Conservation (phyloP, 345 rosid species). For the Lepidium aucheri region DNA sequence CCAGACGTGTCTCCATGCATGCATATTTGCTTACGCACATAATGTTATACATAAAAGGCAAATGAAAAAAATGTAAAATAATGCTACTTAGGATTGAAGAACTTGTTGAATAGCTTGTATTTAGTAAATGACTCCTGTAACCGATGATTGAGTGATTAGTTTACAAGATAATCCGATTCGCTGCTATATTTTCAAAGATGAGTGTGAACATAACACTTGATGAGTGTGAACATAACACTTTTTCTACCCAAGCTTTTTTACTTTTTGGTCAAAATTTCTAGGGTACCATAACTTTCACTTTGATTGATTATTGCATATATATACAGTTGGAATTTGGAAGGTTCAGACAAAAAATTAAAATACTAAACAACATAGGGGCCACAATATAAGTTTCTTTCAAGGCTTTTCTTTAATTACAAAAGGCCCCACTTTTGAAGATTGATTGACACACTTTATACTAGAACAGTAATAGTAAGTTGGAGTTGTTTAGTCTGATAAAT, state of each 20-base stretch:
- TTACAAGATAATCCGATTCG: not conserved
- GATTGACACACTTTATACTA: too few relatives aligned
- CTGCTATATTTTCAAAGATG: too few relatives aligned
- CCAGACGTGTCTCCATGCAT: conserved; percentile 20
- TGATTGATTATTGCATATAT: not conserved
- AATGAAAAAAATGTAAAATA: too few relatives aligned
- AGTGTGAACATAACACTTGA: not conserved
- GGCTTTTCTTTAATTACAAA: not conserved
- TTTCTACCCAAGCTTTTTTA: not conserved
- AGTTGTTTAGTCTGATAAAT: too few relatives aligned
- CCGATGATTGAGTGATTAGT: too few relatives aligned
- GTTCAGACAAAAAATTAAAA: not conserved
- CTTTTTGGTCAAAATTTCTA: too few relatives aligned
- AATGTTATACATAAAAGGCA: too few relatives aligned
- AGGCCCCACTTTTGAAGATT: not conserved
- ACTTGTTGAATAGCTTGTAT: too few relatives aligned
- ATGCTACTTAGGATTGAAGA: too few relatives aligned
- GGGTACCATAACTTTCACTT: not conserved
- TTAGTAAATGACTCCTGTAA: too few relatives aligned
- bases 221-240: not conserved
- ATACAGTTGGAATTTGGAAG: not conserved
- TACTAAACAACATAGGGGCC: not conserved
- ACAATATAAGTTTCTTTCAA: not conserved
- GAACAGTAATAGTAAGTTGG: too few relatives aligned
- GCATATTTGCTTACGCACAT: not conserved